Percentiles rank a stretch among this genome's conserved stretches.
These are phyloP conservation scores for Neurospora africana DNA, from an alignment of 495 filamentous ascomycete species.

Conservation along the genomic window DNA sequence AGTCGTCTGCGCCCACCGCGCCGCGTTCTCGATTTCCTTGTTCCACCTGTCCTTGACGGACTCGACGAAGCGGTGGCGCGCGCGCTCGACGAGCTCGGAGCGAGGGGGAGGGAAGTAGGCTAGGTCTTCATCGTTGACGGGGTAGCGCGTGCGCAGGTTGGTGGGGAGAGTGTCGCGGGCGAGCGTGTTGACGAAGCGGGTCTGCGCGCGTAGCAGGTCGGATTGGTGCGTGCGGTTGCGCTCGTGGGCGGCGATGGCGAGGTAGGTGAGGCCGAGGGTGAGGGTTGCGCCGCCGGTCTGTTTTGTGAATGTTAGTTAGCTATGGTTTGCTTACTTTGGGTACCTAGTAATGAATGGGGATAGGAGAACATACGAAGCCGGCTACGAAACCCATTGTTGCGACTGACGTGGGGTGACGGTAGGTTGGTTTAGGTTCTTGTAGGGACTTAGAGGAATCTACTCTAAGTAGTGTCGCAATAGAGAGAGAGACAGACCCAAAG, in stretches of 20 bases:
- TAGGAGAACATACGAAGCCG: constrained; percentile 59
- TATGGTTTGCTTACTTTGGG: not conserved
- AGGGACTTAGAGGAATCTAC: not conserved
- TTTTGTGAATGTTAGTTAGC: constrained; percentile 11
- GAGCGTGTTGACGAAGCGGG: constrained; percentile 47
- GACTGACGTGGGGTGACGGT: not conserved
- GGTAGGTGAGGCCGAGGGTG: constrained; percentile 71
- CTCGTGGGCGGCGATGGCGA: constrained; percentile 64
- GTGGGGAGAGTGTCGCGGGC: constrained; percentile 35
- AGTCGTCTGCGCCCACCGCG: constrained; percentile 55
- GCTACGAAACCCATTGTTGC: constrained; percentile 35
- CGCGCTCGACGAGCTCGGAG: constrained; percentile 30
- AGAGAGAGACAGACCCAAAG: not conserved
- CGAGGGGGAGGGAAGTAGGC: constrained; percentile 10
- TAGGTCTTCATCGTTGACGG: constrained; percentile 7
- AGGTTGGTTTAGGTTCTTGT: not conserved
- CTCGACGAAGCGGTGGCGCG: constrained; percentile 45
- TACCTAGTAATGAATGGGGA: no score
- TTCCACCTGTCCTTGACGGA: constrained; percentile 74
- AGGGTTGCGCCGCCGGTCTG: constrained; percentile 79
- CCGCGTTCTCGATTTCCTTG: constrained; percentile 55
- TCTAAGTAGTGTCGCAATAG: not conserved
- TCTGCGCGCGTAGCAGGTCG: constrained; percentile 59
- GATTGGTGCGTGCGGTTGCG: constrained; percentile 60
- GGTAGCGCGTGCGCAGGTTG: constrained; percentile 25